Evolutionary conservation across 805 yeast species (phyloP), one percentile per base, ranked within the genome.

Genomic region (Lachancea thermotolerans): DNA sequence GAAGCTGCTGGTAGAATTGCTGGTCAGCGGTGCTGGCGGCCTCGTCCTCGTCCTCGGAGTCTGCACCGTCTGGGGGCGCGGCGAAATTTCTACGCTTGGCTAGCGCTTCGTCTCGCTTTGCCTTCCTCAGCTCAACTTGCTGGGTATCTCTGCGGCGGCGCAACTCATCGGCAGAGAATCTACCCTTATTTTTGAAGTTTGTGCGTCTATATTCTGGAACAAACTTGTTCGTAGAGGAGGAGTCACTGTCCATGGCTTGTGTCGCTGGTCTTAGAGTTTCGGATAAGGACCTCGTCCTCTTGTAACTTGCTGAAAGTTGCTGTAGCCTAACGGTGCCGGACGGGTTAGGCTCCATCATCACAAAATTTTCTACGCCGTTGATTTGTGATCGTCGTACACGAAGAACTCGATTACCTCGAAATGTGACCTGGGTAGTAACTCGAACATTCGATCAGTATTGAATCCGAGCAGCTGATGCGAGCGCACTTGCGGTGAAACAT

Each of bases 131-230:
- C 65, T 90, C 98, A 49, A 93, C 95, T 69, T 91, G 97, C 59
- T 91, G 96, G 47, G 86, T 95, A 67, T 91, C 99, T 67, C 98
- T 84, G 66, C 99, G 85, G 68, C 98, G 89, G 68, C 99, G 86
- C 58, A 93, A 79, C 73, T 93, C 99, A 65, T 93, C 99, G 48
- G 88, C 87, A 59, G 85, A 85, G 64, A 93, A 93, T 62, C 95
- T 80, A 52, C 93, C 88, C 66, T 90, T 87, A 72, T 93, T 91
- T 67, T 93, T 93, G 74, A 86, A 93, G 63, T 84, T 87, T 35
- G 97, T 89, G 68, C 96, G 87, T 69, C 99, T 89, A 68, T 91
- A 91, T 68, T 93, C 98, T 39, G 99, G 99, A 49, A 93, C 86
- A 68, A 87, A 91, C 70, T 90, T 84, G 57, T 74, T 74, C 35